phyloP scores from a whole-genome alignment of 2,329 filamentous ascomycete genomes.

The Leptographium wingfieldii region DNA sequence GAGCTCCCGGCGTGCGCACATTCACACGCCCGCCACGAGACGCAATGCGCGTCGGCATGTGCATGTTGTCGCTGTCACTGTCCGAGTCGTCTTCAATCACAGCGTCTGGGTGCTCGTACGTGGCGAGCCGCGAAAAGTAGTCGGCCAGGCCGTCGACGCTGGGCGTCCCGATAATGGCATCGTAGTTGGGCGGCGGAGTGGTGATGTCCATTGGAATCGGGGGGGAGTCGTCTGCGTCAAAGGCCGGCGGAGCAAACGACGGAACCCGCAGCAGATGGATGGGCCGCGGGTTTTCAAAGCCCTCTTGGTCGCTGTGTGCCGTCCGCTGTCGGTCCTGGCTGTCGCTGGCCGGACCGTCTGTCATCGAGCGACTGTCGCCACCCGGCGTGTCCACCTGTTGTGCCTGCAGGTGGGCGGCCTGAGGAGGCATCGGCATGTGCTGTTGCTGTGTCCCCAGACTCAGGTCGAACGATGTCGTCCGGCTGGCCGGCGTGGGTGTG shows the following conservation, averaged over 20 bases:
- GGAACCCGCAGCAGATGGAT: slow-evolving; percentile 76
- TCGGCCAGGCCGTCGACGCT: slow-evolving; percentile 63
- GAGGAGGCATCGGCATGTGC: slow-evolving; percentile 35
- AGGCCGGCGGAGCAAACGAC: slow-evolving; percentile 78
- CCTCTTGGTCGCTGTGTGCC: slow-evolving; percentile 18
- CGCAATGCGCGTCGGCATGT: slow-evolving; percentile 27
- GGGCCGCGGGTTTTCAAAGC: slow-evolving; percentile 41
- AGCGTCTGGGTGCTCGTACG: slow-evolving; percentile 41
- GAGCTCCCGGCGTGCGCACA: slow-evolving; percentile 40
- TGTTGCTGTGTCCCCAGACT: slow-evolving; percentile 29
- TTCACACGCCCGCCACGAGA: slow-evolving; percentile 43
- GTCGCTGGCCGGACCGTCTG: slow-evolving; percentile 4
- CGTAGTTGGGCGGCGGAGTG: slow-evolving; percentile 78
- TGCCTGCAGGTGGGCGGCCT: slow-evolving; percentile 38
- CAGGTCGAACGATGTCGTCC: slow-evolving; percentile 46
- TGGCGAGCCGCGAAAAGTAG: slow-evolving; percentile 71
- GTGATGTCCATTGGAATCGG: slow-evolving; percentile 34
- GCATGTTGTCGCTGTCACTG: slow-evolving; percentile 22
- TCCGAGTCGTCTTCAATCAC: slow-evolving; percentile 27
- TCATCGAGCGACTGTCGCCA: background rate
- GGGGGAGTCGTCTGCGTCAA: slow-evolving; percentile 68
- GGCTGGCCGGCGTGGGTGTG: slow-evolving; percentile 47
- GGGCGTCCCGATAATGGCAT: slow-evolving; percentile 58
- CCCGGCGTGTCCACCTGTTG: slow-evolving; percentile 4
- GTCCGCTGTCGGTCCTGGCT: slow-evolving; percentile 17